Base-by-base conservation (phyloP, 331 rosid species). In the Rosa hybrid region DNA sequence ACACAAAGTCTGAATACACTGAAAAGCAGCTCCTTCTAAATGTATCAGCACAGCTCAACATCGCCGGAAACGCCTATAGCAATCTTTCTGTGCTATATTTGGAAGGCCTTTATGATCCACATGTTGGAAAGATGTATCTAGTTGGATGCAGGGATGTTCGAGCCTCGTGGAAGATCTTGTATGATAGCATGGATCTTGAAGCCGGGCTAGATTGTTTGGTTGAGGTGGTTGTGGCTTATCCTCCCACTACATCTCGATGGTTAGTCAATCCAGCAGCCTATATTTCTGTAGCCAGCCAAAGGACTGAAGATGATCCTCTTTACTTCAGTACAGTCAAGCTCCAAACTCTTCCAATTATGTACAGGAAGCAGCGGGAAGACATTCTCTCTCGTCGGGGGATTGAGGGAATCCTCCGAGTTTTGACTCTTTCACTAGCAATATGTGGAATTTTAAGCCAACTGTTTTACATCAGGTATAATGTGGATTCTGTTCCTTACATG, bases 81-180 rank as follows among this genome's bases (percentile, higher is more conserved):
- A 91, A 89, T 77, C 83, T 92, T 75, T 90, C 94, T 46, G 78
- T 80, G 17, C 88, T 95, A 57, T 93, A 86, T 81, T 80, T 95
- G 70, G 99, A 95, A 84, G 99, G 99, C 74, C 84, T 91, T 73
- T 92, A 92, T 77, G 96, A 95, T 49, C 97, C 92, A 56, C 96
- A 64, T 51, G 92, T 86, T 54, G 98, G 98, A 50, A 86, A 89
- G 81, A 90, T 91, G 97, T 92, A 92, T 86, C 87, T 95, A 72
- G 81, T 95, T 68, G 98, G 98, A 59, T 95, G 99, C 85, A 88
- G 97, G 82, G 97, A 91, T 49, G 91, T 91, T 78, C 85, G 93
- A 76, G 93, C 96, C 51, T 90, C 97, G 0, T 89, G 99, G 98
- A 80, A 88, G 72, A 84, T 91, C 74, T 83, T 92, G 56, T 82